A percentile compares a stretch with the other conserved stretches of the same genome.
Conservation (phyloP, 176 grass and related monocot species). For the Thalia dealbata region DNA sequence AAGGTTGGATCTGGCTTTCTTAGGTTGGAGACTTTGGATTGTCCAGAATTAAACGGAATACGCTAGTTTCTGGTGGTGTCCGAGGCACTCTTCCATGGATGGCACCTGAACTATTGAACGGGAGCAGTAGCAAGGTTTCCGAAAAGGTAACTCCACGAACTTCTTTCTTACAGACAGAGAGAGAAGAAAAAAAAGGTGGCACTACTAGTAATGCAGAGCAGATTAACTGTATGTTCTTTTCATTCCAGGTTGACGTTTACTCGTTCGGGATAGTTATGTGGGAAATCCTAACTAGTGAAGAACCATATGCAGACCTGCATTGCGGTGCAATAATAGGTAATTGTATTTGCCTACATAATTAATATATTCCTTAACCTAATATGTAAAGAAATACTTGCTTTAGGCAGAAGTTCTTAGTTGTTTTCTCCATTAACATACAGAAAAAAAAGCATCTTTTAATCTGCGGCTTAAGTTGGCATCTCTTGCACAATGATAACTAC, state of each 20-base stretch:
- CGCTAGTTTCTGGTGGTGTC: constrained; percentile 93
- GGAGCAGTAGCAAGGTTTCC: constrained; percentile 72
- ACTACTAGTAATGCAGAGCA: background rate
- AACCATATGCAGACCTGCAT: constrained; percentile 92
- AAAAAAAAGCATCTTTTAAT: too few relatives aligned
- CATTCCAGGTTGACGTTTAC: constrained; percentile 79
- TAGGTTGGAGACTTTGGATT: constrained; percentile 98
- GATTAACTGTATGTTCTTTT: background rate
- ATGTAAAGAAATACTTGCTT: background rate
- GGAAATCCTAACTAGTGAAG: constrained; percentile 91
- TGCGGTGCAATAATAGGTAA: constrained; percentile 93
- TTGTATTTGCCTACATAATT: background rate
- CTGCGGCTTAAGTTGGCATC: too few relatives aligned
- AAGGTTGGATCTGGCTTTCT: constrained; percentile 3
- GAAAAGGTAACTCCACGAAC: constrained; percentile 67
- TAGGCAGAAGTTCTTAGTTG: too few relatives aligned
- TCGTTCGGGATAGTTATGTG: constrained; percentile 91
- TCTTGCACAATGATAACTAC: background rate
- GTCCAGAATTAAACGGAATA: constrained; percentile 97
- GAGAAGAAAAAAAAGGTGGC: too few relatives aligned
- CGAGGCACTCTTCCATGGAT: constrained; percentile 98
- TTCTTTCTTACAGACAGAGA: too few relatives aligned
- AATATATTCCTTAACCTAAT: background rate
- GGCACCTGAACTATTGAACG: constrained; percentile 96
- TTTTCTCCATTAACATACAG: too few relatives aligned